These are phyloP conservation scores for Paxillus involutus DNA, from an alignment of 768 basidiomycete genomes.

Conservation along the genomic window DNA sequence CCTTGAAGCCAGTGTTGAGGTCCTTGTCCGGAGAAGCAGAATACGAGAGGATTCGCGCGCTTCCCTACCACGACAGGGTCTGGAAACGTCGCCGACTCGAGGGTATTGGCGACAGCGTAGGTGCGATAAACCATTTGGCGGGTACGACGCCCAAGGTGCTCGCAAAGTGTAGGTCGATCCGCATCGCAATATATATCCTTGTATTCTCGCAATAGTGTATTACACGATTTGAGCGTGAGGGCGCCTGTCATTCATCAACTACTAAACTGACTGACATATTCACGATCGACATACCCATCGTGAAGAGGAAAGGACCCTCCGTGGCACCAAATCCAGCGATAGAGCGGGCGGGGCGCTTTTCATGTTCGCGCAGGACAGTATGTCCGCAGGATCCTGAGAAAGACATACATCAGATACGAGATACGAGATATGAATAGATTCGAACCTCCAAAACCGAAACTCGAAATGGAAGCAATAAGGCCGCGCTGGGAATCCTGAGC, in stretches of 20 bases:
- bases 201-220: neutral
- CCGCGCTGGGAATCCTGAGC: slow-evolving; percentile 2
- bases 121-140: slow-evolving; percentile 36
- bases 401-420: neutral
- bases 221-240: neutral
- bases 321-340: neutral
- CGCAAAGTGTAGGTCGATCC: neutral
- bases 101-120: slow-evolving; percentile 16
- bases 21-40: slow-evolving; percentile 41
- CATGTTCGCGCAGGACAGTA: neutral
- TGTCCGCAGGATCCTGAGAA: neutral
- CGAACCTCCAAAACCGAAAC: slow-evolving; percentile 15
- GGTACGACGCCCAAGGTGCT: slow-evolving; percentile 25
- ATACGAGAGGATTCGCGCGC: slow-evolving; percentile 31
- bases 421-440: neutral
- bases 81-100: slow-evolving; percentile 16
- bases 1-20: slow-evolving; percentile 41
- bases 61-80: slow-evolving; percentile 30
- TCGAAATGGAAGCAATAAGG: slow-evolving; percentile 13
- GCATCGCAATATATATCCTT: neutral
- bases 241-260: neutral
- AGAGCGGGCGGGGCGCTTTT: neutral
- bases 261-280: neutral
- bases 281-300: neutral
- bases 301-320: neutral